Conservation (phyloP, 2,329 filamentous ascomycete species). For the Cryphonectria japonica region DNA sequence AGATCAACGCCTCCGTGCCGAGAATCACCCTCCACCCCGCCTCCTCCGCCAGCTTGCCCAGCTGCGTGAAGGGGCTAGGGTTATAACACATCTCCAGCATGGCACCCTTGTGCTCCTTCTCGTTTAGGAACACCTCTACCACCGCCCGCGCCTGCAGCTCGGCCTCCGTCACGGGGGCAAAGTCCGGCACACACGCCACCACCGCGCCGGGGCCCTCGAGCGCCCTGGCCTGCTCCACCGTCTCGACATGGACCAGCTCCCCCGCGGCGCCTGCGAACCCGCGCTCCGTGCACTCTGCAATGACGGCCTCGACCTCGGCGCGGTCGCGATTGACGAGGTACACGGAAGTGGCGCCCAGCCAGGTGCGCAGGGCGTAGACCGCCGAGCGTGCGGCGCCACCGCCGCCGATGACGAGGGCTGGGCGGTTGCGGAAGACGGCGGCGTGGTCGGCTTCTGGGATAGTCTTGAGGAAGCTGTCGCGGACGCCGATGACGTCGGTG, state of each 20-base stretch:
- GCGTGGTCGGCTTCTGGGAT: conserved; percentile 47
- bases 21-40: conserved; percentile 74
- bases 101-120: conserved; percentile 62
- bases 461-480: conserved; percentile 70
- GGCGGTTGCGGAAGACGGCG: conserved; percentile 57
- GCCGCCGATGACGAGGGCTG: conserved; percentile 75
- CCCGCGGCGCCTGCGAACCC: conserved; percentile 65
- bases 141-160: conserved; percentile 66
- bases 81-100: conserved; percentile 87
- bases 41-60: conserved; percentile 63
- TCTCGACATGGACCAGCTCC: conserved; percentile 63
- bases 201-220: conserved; percentile 68
- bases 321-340: conserved; percentile 80
- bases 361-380: conserved; percentile 73
- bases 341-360: conserved; percentile 68
- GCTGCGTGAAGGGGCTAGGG: conserved; percentile 69
- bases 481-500: conserved; percentile 79
- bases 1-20: conserved; percentile 77
- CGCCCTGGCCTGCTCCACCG: conserved; percentile 60
- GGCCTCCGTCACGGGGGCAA: conserved; percentile 65
- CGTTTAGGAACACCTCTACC: conserved; percentile 49
- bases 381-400: conserved; percentile 79
- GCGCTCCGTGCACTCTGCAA: conserved; percentile 62
- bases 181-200: conserved; percentile 76
- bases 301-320: conserved; percentile 67